phyloP scores from a whole-genome alignment of 2,329 filamentous ascomycete genomes.

The Curvularia hawaiiensis region DNA sequence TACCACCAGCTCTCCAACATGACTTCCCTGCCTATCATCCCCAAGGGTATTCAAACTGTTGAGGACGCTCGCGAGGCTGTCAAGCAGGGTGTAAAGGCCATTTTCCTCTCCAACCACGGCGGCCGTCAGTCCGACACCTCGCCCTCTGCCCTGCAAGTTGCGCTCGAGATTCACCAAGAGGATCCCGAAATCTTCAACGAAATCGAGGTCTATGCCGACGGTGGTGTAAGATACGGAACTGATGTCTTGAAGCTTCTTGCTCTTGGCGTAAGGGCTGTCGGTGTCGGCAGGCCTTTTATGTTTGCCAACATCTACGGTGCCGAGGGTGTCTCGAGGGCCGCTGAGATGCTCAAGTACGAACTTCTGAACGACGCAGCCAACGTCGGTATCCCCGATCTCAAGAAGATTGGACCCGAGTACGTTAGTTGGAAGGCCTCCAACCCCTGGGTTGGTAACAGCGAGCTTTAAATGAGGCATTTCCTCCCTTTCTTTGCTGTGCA shows the following conservation, averaged over 20 bases:
- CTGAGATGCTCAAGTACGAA: constrained; percentile 59
- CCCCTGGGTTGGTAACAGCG: constrained; percentile 19
- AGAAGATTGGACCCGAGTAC: constrained; percentile 35
- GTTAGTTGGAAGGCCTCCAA: constrained; percentile 28
- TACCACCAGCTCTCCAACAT: constrained; percentile 45
- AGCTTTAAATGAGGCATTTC: neutral
- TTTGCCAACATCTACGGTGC: constrained; percentile 62
- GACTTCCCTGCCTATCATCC: constrained; percentile 47
- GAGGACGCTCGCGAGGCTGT: constrained; percentile 47
- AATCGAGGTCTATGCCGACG: constrained; percentile 49
- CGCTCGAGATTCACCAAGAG: constrained; percentile 72
- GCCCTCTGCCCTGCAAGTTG: constrained; percentile 74
- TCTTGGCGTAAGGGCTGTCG: constrained; percentile 48
- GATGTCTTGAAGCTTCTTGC: constrained; percentile 48
- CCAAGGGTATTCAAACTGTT: constrained; percentile 49
- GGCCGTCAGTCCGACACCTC: constrained; percentile 52
- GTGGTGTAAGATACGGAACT: constrained; percentile 48
- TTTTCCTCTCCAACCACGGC: constrained; percentile 52
- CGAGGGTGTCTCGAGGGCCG: constrained; percentile 64
- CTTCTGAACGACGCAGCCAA: constrained; percentile 47
- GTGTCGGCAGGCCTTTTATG: constrained; percentile 58
- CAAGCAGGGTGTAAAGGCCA: constrained; percentile 45
- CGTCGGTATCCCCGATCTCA: constrained; percentile 37
- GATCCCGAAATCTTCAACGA: constrained; percentile 48
- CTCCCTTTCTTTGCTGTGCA: neutral